Evolutionary conservation across 441 rosid genomes (phyloP), one percentile per base, ranked within the genome.

Genomic region (Eruca vesicaria): DNA sequence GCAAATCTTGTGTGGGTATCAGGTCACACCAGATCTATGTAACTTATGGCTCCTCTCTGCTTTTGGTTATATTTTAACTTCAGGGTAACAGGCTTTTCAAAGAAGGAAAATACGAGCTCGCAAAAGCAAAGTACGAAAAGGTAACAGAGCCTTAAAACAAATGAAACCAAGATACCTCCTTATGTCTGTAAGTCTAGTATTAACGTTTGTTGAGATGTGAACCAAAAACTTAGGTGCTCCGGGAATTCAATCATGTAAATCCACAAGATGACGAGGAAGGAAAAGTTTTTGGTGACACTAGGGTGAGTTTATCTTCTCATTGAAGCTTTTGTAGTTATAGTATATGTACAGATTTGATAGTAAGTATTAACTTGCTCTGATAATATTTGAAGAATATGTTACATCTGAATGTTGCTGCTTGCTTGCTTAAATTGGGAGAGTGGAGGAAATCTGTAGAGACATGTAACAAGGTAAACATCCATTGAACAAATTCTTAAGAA

Each of bases 231-330:
- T 79, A 96, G 99, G 97, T 94, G 48, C 95, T 96, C 67, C 88
- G 98, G 82, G 98, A 94, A 82, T 94, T 96, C 75, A 96, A 96
- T 86, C 99, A 96, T 77, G 99, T 92, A 33, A 90, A 96, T 75
- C 98, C 99, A 35, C 99, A 92, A 83, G 96, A 95, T 69, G 97
- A 96, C 1, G 97, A 92, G 66, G 99, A 94, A 71, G 99, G 98
- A 71, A 96, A 92, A 82, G 75, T 87, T 69, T 96, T 96, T 85
- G 78, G 77, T 56, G 84, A 86, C 53, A 77, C 92, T 71, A 83
- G 97, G 83, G 96, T 90, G 78, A 71, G 89, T 75, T 36, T 66
- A 23, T 71, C 43, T 69, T 52, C 53, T 20, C 66, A 23, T 45
- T 15, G 57, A 7, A 19, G 10, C 69, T 36, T n/a, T n/a, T 50